phyloP scores from a whole-genome alignment of 805 yeast species.

The Lachancea sp. region DNA sequence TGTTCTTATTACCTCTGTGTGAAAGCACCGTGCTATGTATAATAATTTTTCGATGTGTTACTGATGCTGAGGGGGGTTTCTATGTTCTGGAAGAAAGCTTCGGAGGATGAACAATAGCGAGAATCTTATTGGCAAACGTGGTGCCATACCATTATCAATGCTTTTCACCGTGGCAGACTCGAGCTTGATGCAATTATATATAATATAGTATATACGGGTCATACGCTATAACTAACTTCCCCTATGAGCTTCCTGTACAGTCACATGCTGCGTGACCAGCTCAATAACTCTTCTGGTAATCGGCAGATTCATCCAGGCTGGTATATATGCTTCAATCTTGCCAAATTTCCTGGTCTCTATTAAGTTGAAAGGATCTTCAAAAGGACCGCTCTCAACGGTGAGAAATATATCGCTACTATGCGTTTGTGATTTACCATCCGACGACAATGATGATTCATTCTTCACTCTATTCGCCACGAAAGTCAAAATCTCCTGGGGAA shows the following conservation, averaged over 20 bases:
- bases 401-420: slow-evolving; percentile 54
- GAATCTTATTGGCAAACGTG: no score
- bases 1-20: background rate
- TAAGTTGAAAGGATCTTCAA: slow-evolving; percentile 76
- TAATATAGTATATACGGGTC: background rate
- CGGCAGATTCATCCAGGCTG: slow-evolving; percentile 89
- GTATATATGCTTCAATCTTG: slow-evolving; percentile 84
- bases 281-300: slow-evolving; percentile 83
- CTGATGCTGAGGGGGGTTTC: background rate
- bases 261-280: slow-evolving; percentile 75
- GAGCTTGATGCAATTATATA: slow-evolving; percentile 3
- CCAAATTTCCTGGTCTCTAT: slow-evolving; percentile 72
- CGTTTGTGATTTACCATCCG: slow-evolving; percentile 42
- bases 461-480: slow-evolving; percentile 77
- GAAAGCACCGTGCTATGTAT: slow-evolving; percentile 5
- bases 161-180: no score
- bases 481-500: slow-evolving; percentile 71
- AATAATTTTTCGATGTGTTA: slow-evolving; percentile 1
- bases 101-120: no score
- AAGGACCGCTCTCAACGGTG: slow-evolving; percentile 63
- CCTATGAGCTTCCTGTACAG: slow-evolving; percentile 46
- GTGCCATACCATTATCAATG: no score
- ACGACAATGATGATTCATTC: slow-evolving; percentile 40
- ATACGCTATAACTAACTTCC: background rate
- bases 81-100: no score